Evolutionary conservation across 192 early-diverging fungal genomes (phyloP), one percentile per base, ranked within the genome.

Genomic region (Rhizoclosmatium sp.): DNA sequence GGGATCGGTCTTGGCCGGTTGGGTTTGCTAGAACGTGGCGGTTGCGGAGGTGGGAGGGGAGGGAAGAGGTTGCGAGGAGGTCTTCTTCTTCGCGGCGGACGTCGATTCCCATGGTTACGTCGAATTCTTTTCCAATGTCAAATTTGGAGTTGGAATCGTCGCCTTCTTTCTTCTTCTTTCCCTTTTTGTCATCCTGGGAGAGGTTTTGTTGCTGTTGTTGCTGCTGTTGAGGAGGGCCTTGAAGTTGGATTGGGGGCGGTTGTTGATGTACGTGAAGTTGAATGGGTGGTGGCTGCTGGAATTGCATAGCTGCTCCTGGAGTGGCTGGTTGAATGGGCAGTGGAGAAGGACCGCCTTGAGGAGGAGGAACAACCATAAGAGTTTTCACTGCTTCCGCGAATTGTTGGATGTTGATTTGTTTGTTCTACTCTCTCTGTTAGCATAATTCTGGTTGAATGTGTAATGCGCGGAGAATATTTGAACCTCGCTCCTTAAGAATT

Each of bases 81-180:
- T 80, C 78, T 65, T 80, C 78, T 72, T 80, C 78, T 62, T 80
- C 78, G 46, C 45, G 2, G 9, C 47, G 45, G 44, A 23, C 51
- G 39, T 23, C 44, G 2, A 78, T 41, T 21, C 46, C 68, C 66
- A 56, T 56, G 2, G 59, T 68, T 2, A 16, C 47, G 21, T 68
- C 66, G 59, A 78, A 23, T 21, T 71, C 68, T 19, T 12, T 5
- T 7, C 60, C 60, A 62, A 62, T 62, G 23, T 62, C 60, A 40
- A 62, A 62, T 56, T 71, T 71, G 39, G 64, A 45, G 5, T 46
- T 65, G 62, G 16, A 46, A 31, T 56, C 69, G 23, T 56, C 69
- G 12, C 10, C 66, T n/a, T 64, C 61, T 64, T 40, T 40, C 7
- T 40, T 40, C 21, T 40, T 64, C 9, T n/a, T n/a, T 16, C n/a